Percentiles rank a stretch among this genome's conserved stretches.
phyloP scores from a whole-genome alignment of 2,329 filamentous ascomycete species.

The Mariannaea sp. region DNA sequence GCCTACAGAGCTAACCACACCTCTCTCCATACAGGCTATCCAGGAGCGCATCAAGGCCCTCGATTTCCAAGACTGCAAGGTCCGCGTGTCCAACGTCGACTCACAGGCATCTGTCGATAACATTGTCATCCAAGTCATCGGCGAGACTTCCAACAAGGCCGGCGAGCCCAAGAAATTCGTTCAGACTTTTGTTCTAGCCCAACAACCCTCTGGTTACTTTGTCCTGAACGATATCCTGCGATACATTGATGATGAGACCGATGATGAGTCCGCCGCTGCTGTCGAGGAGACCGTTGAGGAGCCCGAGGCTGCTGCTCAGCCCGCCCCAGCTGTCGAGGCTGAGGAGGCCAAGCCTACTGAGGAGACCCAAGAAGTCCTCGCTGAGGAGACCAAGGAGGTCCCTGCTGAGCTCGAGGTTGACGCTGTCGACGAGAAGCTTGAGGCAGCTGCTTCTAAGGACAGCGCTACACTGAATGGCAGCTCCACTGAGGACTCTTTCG shows the following conservation, averaged over 20 bases:
- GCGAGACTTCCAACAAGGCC: slow-evolving; percentile 94
- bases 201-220: slow-evolving; percentile 96
- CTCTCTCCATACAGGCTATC: slow-evolving; percentile 67
- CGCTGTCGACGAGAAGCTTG: slow-evolving; percentile 75
- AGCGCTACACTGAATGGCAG: slow-evolving; percentile 42
- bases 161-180: slow-evolving; percentile 93
- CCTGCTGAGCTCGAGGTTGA: slow-evolving; percentile 48
- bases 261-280: slow-evolving; percentile 63
- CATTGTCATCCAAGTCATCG: slow-evolving; percentile 97
- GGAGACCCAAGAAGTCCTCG: slow-evolving; percentile 31
- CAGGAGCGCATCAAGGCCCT: slow-evolving; percentile 92
- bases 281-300: slow-evolving; percentile 44
- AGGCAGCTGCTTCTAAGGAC: slow-evolving; percentile 58
- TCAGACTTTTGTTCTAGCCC: slow-evolving; percentile 95
- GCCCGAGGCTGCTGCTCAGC: slow-evolving; percentile 39
- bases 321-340: slow-evolving; percentile 42
- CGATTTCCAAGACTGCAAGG: slow-evolving; percentile 97
- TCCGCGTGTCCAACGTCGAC: slow-evolving; percentile 96
- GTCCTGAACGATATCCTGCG: slow-evolving; percentile 98
- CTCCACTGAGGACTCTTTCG: slow-evolving; percentile 37
- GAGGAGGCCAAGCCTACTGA: slow-evolving; percentile 27
- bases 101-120: slow-evolving; percentile 90
- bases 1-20: slow-evolving; percentile 19
- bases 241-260: slow-evolving; percentile 83
- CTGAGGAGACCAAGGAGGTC: slow-evolving; percentile 41